Conservation (phyloP, 805 yeast genomes). For the Saturnispora quitensis region DNA sequence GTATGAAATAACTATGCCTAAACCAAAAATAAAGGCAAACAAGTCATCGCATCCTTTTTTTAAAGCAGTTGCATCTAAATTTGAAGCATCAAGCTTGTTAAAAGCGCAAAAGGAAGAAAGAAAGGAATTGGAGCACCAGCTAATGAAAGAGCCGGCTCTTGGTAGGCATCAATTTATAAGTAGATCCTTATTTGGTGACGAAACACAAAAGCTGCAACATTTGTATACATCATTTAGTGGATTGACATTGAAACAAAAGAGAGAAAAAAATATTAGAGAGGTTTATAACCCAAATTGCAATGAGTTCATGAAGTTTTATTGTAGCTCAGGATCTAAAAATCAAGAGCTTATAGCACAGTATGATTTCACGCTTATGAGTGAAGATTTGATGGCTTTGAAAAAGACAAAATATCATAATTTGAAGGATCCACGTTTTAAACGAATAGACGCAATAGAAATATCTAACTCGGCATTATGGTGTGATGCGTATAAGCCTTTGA, state of each 20-base stretch:
- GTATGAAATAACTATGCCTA: not conserved
- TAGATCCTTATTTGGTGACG: not conserved
- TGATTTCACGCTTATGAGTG: not conserved
- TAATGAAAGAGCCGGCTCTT: slow-evolving; percentile 3
- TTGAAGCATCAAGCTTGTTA: not conserved
- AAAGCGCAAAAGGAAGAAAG: not conserved
- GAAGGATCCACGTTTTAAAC: slow-evolving; percentile 9
- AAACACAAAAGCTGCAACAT: not conserved
- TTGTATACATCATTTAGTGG: not conserved
- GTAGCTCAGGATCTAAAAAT: not conserved
- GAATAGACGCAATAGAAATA: slow-evolving; percentile 5
- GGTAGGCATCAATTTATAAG: slow-evolving; percentile 7
- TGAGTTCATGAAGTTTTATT: slow-evolving; percentile 8
- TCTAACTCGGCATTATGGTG: slow-evolving; percentile 28
- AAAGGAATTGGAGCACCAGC: not conserved
- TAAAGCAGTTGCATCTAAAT: slow-evolving; percentile 4
- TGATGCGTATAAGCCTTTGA: slow-evolving; percentile 35
- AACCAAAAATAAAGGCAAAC: slow-evolving; percentile 6
- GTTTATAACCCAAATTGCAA: not conserved
- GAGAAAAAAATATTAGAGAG: not conserved
- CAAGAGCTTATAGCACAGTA: not conserved
- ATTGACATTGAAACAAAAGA: not conserved
- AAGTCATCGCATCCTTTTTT: slow-evolving; percentile 13
- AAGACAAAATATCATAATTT: slow-evolving; percentile 8
- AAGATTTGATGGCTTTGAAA: not conserved